Evolutionary conservation across 169 alveolate genomes (phyloP).

Genomic region (Amoebophrya sp.): DNA sequence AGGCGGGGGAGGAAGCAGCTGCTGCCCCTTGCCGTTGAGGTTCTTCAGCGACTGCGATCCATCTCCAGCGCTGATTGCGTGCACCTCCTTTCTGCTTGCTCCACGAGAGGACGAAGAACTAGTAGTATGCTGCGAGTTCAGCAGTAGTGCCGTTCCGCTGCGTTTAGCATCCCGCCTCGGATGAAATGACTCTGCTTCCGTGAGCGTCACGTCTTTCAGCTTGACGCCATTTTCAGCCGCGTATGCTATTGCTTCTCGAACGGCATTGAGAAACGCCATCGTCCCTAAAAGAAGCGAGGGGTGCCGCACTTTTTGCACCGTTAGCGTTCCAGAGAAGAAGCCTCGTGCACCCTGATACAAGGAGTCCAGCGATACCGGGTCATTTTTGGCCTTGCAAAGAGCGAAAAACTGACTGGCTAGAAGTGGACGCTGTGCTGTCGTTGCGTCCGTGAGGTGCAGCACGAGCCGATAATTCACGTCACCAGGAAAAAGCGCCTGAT

Average conservation of each 20-base stretch:
- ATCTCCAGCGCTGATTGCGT: no score
- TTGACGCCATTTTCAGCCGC: background rate
- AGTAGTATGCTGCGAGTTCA: no score
- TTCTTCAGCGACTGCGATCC: no score
- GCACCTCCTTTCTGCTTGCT: no score
- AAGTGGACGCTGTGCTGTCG: background rate
- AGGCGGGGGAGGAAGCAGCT: no score
- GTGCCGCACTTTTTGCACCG: background rate
- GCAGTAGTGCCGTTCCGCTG: no score
- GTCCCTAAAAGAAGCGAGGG: background rate
- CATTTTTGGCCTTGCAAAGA: background rate
- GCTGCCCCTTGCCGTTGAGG: no score
- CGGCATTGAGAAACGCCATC: background rate
- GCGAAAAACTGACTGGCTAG: background rate
- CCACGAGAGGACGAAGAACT: no score
- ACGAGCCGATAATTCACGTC: background rate
- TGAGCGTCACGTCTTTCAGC: background rate
- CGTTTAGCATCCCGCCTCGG: no score
- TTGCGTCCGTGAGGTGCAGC: background rate
- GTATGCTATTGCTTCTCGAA: background rate
- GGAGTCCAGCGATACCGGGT: background rate
- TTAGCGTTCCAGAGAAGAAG: background rate
- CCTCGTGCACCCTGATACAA: background rate
- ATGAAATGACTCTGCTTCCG: background rate
- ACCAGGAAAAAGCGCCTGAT: background rate